Conservation (phyloP, 768 basidiomycete species). For the Cubamyces sp. region DNA sequence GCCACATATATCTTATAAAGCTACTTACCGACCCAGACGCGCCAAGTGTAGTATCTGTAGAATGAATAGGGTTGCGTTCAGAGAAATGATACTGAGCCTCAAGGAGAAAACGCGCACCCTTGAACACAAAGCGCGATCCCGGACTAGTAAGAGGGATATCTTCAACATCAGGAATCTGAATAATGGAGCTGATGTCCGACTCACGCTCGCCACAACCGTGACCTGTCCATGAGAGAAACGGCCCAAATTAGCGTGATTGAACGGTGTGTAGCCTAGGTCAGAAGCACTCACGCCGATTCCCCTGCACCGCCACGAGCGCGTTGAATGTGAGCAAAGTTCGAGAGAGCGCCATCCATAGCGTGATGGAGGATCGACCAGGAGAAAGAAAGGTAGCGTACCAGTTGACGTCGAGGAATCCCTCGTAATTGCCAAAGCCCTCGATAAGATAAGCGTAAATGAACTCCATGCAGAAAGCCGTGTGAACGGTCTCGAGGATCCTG, state of each 20-base stretch:
- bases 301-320: constrained; percentile 3
- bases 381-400: constrained; percentile 2
- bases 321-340: neutral
- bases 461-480: constrained; percentile 24
- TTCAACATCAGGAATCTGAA: neutral
- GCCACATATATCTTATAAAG: too few species aligned
- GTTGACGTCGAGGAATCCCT: constrained; percentile 5
- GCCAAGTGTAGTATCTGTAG: constrained; percentile 22
- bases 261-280: neutral
- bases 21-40: constrained; percentile 18
- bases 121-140: constrained; percentile 18
- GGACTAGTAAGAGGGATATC: neutral
- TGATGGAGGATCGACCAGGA: neutral
- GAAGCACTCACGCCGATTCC: constrained; percentile 16
- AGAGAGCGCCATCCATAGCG: neutral
- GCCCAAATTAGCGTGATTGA: neutral
- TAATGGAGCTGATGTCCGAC: neutral
- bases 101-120: constrained; percentile 4
- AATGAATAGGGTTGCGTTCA: neutral
- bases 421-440: constrained; percentile 11
- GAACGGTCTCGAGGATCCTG: constrained; percentile 22
- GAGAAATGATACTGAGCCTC: neutral
- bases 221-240: constrained; percentile 6
- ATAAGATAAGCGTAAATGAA: constrained; percentile 21
- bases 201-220: constrained; percentile 13